phyloP scores from a whole-genome alignment of 2,329 filamentous ascomycete species.

The Penicillium sp. region DNA sequence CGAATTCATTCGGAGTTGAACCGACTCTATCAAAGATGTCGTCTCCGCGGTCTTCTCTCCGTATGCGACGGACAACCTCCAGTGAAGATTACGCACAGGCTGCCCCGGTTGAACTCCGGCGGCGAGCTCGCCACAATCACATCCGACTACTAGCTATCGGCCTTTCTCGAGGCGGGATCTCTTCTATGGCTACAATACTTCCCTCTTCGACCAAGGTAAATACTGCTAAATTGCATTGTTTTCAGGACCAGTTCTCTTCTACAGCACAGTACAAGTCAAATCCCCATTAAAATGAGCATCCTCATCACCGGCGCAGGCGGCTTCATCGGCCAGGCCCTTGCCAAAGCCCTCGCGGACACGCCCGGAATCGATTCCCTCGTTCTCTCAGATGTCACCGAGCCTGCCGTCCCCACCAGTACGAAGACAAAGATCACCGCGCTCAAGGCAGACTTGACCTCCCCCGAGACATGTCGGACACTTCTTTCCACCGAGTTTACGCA shows the following conservation, averaged over 20 bases:
- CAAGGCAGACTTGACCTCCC: constrained; percentile 1
- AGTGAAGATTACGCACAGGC: too few species aligned
- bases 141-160: not conserved
- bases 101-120: not conserved
- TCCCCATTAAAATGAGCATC: not conserved
- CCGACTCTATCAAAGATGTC: not conserved
- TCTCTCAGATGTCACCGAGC: not conserved
- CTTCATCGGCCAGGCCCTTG: constrained; percentile 7
- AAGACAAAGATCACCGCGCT: not conserved
- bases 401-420: not conserved
- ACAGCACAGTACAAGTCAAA: not conserved
- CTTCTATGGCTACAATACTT: too few species aligned
- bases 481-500: constrained; percentile 1
- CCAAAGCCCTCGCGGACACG: not conserved
- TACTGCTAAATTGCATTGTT: too few species aligned
- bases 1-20: not conserved
- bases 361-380: not conserved
- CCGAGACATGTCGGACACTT: not conserved
- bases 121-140: not conserved
- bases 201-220: too few species aligned
- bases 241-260: too few species aligned
- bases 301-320: constrained; percentile 11
- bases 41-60: not conserved
- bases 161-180: too few species aligned
- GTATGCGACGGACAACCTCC: not conserved